Conservation (phyloP, 2,329 filamentous ascomycete species). For the Clathrospora elynae region DNA sequence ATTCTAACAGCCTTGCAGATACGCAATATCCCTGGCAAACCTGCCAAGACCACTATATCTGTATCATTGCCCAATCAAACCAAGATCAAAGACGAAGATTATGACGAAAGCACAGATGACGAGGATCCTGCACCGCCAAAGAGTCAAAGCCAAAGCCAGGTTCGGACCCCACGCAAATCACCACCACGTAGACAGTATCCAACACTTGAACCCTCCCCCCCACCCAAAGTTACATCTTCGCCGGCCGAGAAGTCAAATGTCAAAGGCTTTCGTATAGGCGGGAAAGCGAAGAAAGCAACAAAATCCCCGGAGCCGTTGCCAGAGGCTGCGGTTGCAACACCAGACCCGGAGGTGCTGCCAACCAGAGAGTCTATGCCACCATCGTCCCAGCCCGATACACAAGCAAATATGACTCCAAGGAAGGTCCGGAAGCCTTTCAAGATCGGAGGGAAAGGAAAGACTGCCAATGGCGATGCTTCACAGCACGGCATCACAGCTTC, state of each 20-base stretch:
- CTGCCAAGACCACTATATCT: neutral
- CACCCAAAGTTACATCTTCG: constrained; percentile 5
- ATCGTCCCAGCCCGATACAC: constrained; percentile 8
- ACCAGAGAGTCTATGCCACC: constrained; percentile 3
- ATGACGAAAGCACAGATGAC: constrained; percentile 3
- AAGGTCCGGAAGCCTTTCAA: constrained; percentile 32
- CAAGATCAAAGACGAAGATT: neutral
- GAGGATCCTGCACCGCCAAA: constrained; percentile 45
- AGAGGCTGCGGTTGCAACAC: neutral
- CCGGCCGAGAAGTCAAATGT: constrained; percentile 20
- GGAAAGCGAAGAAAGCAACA: constrained; percentile 21
- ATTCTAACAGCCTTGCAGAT: constrained; percentile 17
- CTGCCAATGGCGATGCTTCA: constrained; percentile 7
- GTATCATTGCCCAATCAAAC: neutral
- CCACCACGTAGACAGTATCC: constrained; percentile 8
- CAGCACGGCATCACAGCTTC: constrained; percentile 5
- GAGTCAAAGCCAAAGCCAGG: constrained; percentile 19
- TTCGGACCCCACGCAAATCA: neutral
- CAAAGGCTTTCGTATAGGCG: constrained; percentile 39
- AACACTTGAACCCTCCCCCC: constrained; percentile 7
- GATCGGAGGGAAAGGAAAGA: constrained; percentile 42
- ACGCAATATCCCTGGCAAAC: constrained; percentile 10
- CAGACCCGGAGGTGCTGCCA: neutral
- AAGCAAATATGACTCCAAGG: constrained; percentile 15
- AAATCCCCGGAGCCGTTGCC: constrained; percentile 4